A percentile compares a stretch with the other conserved stretches of the same genome.
Conservation (phyloP, 768 basidiomycete genomes). For the Phallus indusiatus region DNA sequence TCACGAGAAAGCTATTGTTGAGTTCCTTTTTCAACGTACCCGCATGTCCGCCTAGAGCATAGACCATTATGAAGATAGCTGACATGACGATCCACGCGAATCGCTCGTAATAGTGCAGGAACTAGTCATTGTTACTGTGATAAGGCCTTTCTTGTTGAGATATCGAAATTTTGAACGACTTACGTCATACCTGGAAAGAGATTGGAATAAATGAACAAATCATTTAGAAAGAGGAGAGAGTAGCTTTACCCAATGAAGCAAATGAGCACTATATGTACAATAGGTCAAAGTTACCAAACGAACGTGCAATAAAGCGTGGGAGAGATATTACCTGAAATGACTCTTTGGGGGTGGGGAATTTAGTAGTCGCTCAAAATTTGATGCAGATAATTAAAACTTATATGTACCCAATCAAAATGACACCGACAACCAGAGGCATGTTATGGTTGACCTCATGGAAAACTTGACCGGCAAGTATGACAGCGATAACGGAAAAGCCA, state of each 20-base stretch:
- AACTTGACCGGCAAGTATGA: conserved; percentile 3
- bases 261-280: neutral
- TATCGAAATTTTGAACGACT: conserved; percentile 12
- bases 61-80: conserved; percentile 2
- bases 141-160: neutral
- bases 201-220: neutral
- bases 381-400: neutral
- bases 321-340: neutral
- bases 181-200: neutral
- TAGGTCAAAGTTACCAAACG: neutral
- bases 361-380: neutral
- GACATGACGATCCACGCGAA: conserved; percentile 42
- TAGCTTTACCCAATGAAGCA: conserved; percentile 1
- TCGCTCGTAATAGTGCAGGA: conserved; percentile 39
- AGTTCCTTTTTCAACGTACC: neutral
- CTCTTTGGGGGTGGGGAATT: neutral
- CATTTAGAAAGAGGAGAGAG: conserved; percentile 15
- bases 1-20: neutral
- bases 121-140: neutral
- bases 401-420: conserved; percentile 4
- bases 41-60: neutral
- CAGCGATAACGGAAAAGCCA: conserved; percentile 2
- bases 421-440: conserved; percentile 2
- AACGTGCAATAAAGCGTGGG: neutral
- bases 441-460: conserved; percentile 2